Evolutionary conservation across 2,329 filamentous ascomycete species (phyloP), one percentile per base, ranked within the genome.

Genomic region (Monosporascus ibericus): DNA sequence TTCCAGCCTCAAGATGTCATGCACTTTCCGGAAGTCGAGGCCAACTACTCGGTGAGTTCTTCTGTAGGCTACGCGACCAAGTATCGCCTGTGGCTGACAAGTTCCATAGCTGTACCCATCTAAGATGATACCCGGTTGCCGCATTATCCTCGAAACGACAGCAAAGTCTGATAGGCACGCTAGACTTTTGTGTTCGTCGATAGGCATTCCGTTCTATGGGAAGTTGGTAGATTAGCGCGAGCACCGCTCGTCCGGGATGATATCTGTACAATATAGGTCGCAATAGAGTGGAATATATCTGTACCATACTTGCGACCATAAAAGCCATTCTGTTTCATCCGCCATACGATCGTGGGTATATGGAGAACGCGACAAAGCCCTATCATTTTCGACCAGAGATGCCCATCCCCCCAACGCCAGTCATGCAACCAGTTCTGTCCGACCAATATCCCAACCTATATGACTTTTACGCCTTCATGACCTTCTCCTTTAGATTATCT

Each of bases 1-100:
- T 77, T 99, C 62, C 79, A 79, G 15, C 78, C 86, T 5, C 85
- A 90, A 53, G 83, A 87, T 60, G 84, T 96, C 63, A 84, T 87
- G 48, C 75, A 89, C 59, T 99, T 97, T 73, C 94, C 94, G 0
- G 94, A 99, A 75, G 82, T 99, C 46, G 92, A 96, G 71, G 84
- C 90, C 63, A 96, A 96, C 75, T 96, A 94, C 67, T 90, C 95
- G 72, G 90, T 95, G 73, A 80, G 88, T 80, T 51, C 38, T 44
- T 30, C 18, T 20, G 59, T 55, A 25, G 20, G 46, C 18, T 46
- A 49, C 27, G 18, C 52, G 27, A 22, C 39, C 24, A 11, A n/a
- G 50, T 51, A 14, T n/a, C 40, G 7, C 7, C 7, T n/a, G 30
- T 34, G 22, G 24, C 55, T 54, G 22, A 59, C 50, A 38, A 14